phyloP scores from a whole-genome alignment of 176 grass and related monocot species.

The barley (Hordeum vulgare) region DNA sequence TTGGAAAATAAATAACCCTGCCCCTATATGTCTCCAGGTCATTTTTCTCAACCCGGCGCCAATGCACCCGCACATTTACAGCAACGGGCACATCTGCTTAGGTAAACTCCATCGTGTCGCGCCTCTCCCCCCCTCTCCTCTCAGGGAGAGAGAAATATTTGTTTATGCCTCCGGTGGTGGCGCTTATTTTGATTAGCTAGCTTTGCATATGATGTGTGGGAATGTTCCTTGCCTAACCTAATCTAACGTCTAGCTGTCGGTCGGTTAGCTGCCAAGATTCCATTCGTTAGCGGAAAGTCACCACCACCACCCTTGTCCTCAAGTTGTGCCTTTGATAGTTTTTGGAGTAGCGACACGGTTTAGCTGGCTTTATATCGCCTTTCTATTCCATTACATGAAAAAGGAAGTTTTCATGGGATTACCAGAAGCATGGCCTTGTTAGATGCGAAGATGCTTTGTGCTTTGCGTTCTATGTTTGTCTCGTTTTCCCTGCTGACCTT shows the following conservation, averaged over 20 bases:
- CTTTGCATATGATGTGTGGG: neutral
- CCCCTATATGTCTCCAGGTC: conserved; percentile 38
- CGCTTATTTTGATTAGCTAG: neutral
- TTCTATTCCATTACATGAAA: too few relatives aligned
- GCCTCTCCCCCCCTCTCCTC: conserved; percentile 1
- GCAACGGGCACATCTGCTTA: conserved; percentile 98
- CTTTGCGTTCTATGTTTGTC: too few relatives aligned
- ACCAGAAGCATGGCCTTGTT: too few relatives aligned
- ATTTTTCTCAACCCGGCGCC: conserved; percentile 88
- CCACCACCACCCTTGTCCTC: conserved; percentile 10
- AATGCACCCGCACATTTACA: conserved; percentile 92
- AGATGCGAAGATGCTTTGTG: too few relatives aligned
- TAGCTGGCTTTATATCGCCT: neutral
- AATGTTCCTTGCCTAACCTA: conserved; percentile 38
- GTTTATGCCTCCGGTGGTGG: neutral
- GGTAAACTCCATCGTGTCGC: conserved; percentile 37
- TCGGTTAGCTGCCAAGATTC: conserved; percentile 39
- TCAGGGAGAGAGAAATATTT: neutral
- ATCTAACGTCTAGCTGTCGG: conserved; percentile 32
- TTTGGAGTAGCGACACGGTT: conserved; percentile 4
- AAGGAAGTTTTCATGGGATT: too few relatives aligned
- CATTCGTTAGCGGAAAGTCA: conserved; percentile 22
- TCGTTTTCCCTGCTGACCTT: too few relatives aligned
- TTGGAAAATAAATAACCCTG: neutral
- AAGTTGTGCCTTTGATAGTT: conserved; percentile 4